phyloP scores from a whole-genome alignment of 2,329 filamentous ascomycete genomes.

The Colletotrichum orbiculare region DNA sequence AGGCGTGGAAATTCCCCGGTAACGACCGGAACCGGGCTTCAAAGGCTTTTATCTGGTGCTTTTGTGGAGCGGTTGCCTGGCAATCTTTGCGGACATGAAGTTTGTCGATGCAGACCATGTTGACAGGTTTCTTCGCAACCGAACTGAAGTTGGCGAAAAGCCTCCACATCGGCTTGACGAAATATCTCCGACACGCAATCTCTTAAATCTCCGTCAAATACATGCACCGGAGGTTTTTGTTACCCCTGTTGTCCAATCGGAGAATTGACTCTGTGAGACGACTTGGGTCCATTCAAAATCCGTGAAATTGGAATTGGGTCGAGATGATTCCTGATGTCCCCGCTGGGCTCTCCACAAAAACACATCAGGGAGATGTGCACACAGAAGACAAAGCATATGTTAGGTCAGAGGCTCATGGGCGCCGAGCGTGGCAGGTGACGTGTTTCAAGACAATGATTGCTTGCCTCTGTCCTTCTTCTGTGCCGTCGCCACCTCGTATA shows the following conservation, averaged over 20 bases:
- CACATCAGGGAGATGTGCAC: background rate
- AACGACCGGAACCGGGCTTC: background rate
- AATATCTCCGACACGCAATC: constrained; percentile 27
- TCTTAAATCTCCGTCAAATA: constrained; percentile 33
- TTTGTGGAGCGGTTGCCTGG: background rate
- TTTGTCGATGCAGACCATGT: too few relatives aligned
- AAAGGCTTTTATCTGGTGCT: background rate
- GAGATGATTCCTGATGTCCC: constrained; percentile 14
- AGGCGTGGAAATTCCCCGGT: background rate
- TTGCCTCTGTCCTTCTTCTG: too few relatives aligned
- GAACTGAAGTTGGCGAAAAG: background rate
- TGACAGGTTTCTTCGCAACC: too few relatives aligned
- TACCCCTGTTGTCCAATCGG: constrained; percentile 33
- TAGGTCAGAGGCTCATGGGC: too few relatives aligned
- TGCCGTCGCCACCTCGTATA: too few relatives aligned
- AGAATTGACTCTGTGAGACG: constrained; percentile 27
- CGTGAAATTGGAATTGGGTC: constrained; percentile 28
- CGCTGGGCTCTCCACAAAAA: constrained; percentile 28
- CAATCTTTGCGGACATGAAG: background rate
- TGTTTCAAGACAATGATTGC: too few relatives aligned
- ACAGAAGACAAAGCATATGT: background rate
- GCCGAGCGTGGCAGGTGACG: too few relatives aligned
- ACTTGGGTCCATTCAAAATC: constrained; percentile 24
- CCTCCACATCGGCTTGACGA: constrained; percentile 31
- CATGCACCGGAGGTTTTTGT: constrained; percentile 34